These are phyloP conservation scores for Colletotrichum sp. DNA, from an alignment of 2,329 filamentous ascomycete species.

Conservation along the genomic window DNA sequence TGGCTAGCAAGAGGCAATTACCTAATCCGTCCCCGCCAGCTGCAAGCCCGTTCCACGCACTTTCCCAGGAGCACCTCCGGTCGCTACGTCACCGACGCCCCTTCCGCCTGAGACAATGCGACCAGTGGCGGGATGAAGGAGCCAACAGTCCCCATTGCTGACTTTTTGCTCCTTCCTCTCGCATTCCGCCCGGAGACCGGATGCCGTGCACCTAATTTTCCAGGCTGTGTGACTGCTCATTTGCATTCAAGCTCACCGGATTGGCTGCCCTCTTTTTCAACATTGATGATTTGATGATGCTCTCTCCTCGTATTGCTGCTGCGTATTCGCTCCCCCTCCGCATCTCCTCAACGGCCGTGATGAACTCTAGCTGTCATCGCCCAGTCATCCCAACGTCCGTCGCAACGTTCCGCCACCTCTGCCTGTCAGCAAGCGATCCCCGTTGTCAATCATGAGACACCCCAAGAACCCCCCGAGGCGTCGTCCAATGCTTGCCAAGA, in stretches of 20 bases:
- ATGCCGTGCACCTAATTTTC: not conserved
- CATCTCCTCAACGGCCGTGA: not conserved
- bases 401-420: not conserved
- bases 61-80: not conserved
- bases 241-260: not conserved
- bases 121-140: not conserved
- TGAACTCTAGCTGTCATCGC: not conserved
- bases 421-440: not conserved
- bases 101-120: not conserved
- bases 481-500: not conserved
- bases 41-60: not conserved
- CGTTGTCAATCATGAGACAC: not conserved
- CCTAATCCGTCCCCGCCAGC: conserved; percentile 11
- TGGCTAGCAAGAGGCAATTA: not conserved
- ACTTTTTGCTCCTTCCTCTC: not conserved
- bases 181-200: not conserved
- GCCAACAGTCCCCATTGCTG: not conserved
- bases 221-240: not conserved
- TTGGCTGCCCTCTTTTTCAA: not conserved
- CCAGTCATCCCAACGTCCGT: not conserved
- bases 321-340: not conserved
- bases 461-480: not conserved
- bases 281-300: not conserved
- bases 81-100: not conserved
- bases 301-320: not conserved